Conservation (phyloP, 2,329 filamentous ascomycete genomes). For the Scortechinia acanthostroma region DNA sequence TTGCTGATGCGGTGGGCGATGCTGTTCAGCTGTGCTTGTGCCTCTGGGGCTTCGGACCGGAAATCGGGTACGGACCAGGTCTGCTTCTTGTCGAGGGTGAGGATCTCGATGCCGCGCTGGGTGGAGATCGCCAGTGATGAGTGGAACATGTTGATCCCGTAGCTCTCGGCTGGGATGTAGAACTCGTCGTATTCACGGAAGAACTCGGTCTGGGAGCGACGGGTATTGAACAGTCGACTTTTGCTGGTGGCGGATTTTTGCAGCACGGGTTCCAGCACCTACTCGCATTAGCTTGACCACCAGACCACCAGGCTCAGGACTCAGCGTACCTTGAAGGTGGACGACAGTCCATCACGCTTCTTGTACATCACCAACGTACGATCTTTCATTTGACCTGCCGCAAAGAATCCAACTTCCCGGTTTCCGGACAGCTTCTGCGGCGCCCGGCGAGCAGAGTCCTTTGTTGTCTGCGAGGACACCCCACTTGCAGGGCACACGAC, state of each 20-base stretch:
- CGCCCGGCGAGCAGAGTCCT: constrained; percentile 74
- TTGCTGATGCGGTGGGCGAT: constrained; percentile 79
- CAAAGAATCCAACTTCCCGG: constrained; percentile 90
- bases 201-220: constrained; percentile 71
- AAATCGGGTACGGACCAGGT: constrained; percentile 89
- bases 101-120: constrained; percentile 84
- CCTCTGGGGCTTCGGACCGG: constrained; percentile 59
- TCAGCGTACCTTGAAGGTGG: constrained; percentile 85
- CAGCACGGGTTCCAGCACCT: constrained; percentile 75
- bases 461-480: constrained; percentile 45
- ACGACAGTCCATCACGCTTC: constrained; percentile 84
- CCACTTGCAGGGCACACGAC: constrained; percentile 62
- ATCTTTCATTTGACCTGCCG: constrained; percentile 94
- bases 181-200: constrained; percentile 99
- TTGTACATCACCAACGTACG: constrained; percentile 93
- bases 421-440: constrained; percentile 74
- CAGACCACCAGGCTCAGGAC: too few relatives aligned
- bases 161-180: constrained; percentile 93
- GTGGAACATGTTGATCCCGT: constrained; percentile 91
- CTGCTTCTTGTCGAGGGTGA: constrained; percentile 95
- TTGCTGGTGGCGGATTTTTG: constrained; percentile 86
- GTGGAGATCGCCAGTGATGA: constrained; percentile 87
- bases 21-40: constrained; percentile 26
- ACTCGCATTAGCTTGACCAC: background rate
- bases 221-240: constrained; percentile 50